Evolutionary conservation across 495 filamentous ascomycete genomes (phyloP).

Genomic region (Hapsidospora chrysogenum): DNA sequence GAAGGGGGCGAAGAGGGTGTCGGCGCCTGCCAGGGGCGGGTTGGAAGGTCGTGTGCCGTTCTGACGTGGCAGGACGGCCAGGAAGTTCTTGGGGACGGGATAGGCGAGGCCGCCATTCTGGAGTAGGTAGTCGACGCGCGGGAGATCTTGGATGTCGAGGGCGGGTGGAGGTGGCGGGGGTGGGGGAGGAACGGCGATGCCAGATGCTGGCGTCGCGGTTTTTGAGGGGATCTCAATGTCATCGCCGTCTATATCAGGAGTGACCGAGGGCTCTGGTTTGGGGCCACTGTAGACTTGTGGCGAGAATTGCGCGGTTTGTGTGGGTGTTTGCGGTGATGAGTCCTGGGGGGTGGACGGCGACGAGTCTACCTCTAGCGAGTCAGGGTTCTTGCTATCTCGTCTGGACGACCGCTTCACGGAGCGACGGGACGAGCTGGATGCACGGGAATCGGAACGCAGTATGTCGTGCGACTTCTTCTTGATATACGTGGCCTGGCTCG

Average conservation of each 20-base stretch:
- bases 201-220: conserved; percentile 16
- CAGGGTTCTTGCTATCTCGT: conserved; percentile 28
- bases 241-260: conserved; percentile 8
- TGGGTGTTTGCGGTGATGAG: conserved; percentile 41
- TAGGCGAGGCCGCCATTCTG: conserved; percentile 65
- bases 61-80: conserved; percentile 34
- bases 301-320: conserved; percentile 31
- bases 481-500: conserved; percentile 26
- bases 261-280: conserved; percentile 10
- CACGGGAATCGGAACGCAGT: conserved; percentile 2
- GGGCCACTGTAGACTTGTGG: conserved; percentile 15
- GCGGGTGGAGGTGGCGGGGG: conserved; percentile 75
- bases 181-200: conserved; percentile 28
- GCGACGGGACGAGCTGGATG: conserved; percentile 5
- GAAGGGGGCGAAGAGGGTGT: conserved; percentile 61
- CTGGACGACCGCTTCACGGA: conserved; percentile 7
- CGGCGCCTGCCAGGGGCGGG: conserved; percentile 37
- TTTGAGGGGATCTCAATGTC: conserved; percentile 12
- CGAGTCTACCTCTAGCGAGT: conserved; percentile 19
- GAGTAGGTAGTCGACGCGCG: conserved; percentile 77
- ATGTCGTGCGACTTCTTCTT: conserved; percentile 8
- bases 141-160: conserved; percentile 40
- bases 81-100: conserved; percentile 47
- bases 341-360: conserved; percentile 31
- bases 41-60: conserved; percentile 31